Evolutionary conservation across 345 rosid genomes (phyloP), one percentile per base, ranked within the genome.

Genomic region (Gossypioides kirkii): DNA sequence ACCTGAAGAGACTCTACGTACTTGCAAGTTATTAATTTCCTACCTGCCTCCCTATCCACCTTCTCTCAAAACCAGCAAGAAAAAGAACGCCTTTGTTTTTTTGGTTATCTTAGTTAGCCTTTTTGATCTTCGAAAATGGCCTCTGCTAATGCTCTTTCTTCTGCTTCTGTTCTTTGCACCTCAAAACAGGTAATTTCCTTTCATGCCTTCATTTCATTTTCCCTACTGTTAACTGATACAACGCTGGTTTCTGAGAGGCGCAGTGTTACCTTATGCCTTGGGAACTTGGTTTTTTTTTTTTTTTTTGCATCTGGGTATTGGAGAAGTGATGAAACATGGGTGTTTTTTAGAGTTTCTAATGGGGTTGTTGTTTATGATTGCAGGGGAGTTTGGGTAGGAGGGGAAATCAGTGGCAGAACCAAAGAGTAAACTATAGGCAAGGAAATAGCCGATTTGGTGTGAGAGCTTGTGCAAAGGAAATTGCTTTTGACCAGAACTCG

Each of bases 401-500:
- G 68, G 90, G 81, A 47, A 89, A 63, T 69, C 85, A 74, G 65
- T 88, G 77, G 78, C 83, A 77, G 73, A 80, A 77, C 73, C 90
- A 84, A 26, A 85, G 85, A 78, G 42, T 95, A 13, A 86, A 84
- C 75, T 87, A 80, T 76, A 84, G 85, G 71, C 83, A 73, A 65
- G 50, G 86, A 3, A 70, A 46, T 77, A 82, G 86, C 62, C 81
- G 90, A 78, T 87, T 92, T 73, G 61, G 82, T 0, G 98, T 93
- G 73, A 83, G 89, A 76, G 98, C 97, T 3, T 50, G 76, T 74
- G 99, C 93, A 0, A 95, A 95, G 74, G 97, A 95, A 3, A 93
- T 95, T 50, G 91, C 93, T 12, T 95, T 95, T 72, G 99, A 90
- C 82, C 98, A 95, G 79, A 62, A 61, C 3, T 89, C 99, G 4